Evolutionary conservation across 2,329 filamentous ascomycete species (phyloP).

Genomic region (Penicillium brasilianum): DNA sequence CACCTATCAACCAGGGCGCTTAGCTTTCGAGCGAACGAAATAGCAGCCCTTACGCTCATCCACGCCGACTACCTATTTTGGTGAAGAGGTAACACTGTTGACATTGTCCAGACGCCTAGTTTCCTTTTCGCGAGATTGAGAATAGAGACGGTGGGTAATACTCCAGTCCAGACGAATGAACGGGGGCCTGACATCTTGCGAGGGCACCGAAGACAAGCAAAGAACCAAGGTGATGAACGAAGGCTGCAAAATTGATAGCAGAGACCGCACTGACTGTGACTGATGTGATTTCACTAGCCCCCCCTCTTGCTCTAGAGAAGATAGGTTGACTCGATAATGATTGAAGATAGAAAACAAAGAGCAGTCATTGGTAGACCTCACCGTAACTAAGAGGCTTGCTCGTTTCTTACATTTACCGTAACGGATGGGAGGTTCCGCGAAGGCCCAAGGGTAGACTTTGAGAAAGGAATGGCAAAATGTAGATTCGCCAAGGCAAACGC

Average conservation of each 20-base stretch:
- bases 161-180: constrained; percentile 50
- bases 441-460: neutral
- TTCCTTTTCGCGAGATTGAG: no score
- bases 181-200: constrained; percentile 41
- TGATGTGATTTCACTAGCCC: neutral
- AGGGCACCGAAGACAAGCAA: constrained; percentile 11
- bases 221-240: neutral
- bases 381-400: neutral
- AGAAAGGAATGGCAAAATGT: neutral
- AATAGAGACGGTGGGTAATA: no score
- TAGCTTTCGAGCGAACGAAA: no score
- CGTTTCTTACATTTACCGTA: neutral
- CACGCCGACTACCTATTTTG: no score
- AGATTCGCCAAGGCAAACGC: neutral
- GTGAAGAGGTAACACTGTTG: no score
- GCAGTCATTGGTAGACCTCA: neutral
- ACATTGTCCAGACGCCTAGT: no score
- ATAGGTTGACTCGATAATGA: neutral
- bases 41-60: no score
- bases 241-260: neutral
- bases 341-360: neutral
- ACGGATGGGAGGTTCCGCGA: neutral
- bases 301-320: neutral
- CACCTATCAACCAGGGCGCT: no score
- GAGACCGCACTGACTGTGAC: neutral